Evolutionary conservation across 2,329 filamentous ascomycete species (phyloP).

Genomic region (Scedosporium aurantiacum): DNA sequence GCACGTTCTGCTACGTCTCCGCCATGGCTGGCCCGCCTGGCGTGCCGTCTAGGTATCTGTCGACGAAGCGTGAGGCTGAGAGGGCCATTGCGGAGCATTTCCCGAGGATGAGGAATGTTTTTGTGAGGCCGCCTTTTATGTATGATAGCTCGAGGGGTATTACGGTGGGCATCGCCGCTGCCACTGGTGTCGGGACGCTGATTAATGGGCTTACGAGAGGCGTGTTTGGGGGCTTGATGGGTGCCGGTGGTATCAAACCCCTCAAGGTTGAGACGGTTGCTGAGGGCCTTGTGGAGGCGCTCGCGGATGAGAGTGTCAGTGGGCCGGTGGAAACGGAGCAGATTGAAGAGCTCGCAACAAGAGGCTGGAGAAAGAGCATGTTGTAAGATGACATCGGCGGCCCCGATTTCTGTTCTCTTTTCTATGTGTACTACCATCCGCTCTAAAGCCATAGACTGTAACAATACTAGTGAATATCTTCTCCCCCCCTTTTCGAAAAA

Average conservation of each 20-base stretch:
- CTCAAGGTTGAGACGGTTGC: conserved; percentile 79
- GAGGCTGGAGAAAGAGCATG: conserved; percentile 86
- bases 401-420: no score
- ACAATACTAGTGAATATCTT: not conserved
- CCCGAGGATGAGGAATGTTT: conserved; percentile 65
- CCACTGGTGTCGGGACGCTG: conserved; percentile 61
- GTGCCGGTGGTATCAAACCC: conserved; percentile 74
- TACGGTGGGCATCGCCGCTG: conserved; percentile 73
- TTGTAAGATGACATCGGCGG: conserved; percentile 37
- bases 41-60: conserved; percentile 75
- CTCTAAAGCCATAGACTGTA: not conserved
- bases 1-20: conserved; percentile 77
- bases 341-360: conserved; percentile 71
- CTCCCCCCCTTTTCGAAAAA: not conserved
- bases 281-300: conserved; percentile 78
- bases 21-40: conserved; percentile 78
- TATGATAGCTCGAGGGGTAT: conserved; percentile 75
- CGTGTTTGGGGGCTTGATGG: conserved; percentile 64
- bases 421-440: no score
- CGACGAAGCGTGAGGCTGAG: conserved; percentile 87
- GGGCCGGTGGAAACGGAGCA: conserved; percentile 68
- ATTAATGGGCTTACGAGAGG: conserved; percentile 72
- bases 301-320: conserved; percentile 59
- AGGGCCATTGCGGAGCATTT: conserved; percentile 61
- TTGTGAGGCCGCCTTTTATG: conserved; percentile 77